phyloP scores from a whole-genome alignment of 2,329 filamentous ascomycete genomes.

The Aspergillus pseudonomiae region DNA sequence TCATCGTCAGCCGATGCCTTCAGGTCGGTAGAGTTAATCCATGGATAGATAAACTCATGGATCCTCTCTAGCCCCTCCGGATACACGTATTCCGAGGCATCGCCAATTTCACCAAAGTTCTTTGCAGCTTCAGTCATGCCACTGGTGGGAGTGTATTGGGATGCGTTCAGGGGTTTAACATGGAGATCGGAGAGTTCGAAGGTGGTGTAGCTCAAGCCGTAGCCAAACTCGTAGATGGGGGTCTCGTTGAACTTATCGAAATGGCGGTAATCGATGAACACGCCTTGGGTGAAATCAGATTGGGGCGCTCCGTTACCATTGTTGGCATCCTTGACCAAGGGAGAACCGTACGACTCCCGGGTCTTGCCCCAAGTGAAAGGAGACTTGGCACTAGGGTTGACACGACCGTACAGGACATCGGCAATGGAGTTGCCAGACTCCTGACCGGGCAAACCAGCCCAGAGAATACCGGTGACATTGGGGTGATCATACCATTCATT shows the following conservation, averaged over 20 bases:
- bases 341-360: conserved; percentile 58
- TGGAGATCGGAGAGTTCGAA: conserved; percentile 63
- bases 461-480: conserved; percentile 75
- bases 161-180: conserved; percentile 48
- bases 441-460: conserved; percentile 74
- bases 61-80: conserved; percentile 56
- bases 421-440: conserved; percentile 75
- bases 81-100: conserved; percentile 58
- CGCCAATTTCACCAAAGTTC: conserved; percentile 51
- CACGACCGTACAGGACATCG: conserved; percentile 71
- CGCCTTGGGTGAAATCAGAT: conserved; percentile 62
- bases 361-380: conserved; percentile 63
- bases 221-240: conserved; percentile 65
- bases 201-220: conserved; percentile 65
- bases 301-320: conserved; percentile 61
- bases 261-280: conserved; percentile 59
- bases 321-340: conserved; percentile 61
- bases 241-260: conserved; percentile 60
- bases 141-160: conserved; percentile 55
- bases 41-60: conserved; percentile 64
- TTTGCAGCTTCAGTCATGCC: conserved; percentile 59
- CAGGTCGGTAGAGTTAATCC: conserved; percentile 63
- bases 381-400: conserved; percentile 65
- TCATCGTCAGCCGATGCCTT: conserved; percentile 55
- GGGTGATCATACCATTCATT: conserved; percentile 62